Conservation (phyloP, 2,329 filamentous ascomycete species). For the Aaosphaeria pasadenensis region DNA sequence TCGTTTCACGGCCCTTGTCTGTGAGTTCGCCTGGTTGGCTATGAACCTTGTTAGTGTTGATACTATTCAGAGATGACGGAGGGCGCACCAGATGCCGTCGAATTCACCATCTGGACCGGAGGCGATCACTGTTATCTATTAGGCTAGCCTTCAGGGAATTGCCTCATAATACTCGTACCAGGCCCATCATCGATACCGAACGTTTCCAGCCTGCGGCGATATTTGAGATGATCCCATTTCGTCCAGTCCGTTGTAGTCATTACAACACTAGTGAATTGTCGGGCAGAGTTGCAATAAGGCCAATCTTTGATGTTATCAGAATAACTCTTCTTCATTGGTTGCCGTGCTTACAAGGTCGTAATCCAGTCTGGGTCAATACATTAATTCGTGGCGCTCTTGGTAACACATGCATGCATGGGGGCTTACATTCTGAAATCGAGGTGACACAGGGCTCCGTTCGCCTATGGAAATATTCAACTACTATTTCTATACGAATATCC, state of each 20-base stretch:
- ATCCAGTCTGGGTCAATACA: conserved; percentile 21
- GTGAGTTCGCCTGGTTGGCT: conserved; percentile 50
- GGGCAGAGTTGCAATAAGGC: conserved; percentile 84
- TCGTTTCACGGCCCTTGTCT: conserved; percentile 49
- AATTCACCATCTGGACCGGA: conserved; percentile 65
- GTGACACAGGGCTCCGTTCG: conserved; percentile 77
- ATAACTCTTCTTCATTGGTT: background rate
- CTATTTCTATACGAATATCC: background rate
- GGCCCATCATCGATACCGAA: conserved; percentile 67
- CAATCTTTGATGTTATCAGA: conserved; percentile 54
- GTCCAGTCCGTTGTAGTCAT: conserved; percentile 52
- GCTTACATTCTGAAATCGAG: conserved; percentile 79
- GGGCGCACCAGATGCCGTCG: conserved; percentile 72
- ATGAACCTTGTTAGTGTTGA: background rate
- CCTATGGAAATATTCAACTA: conserved; percentile 36
- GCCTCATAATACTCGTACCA: conserved; percentile 9
- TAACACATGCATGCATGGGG: background rate
- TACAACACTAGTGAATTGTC: conserved; percentile 64
- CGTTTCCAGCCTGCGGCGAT: conserved; percentile 74
- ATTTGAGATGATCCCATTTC: conserved; percentile 58
- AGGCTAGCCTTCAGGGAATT: background rate
- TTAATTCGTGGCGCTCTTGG: no score
- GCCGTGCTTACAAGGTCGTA: conserved; percentile 28
- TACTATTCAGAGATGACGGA: background rate
- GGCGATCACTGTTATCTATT: conserved; percentile 51